A percentile compares a stretch with the other conserved stretches of the same genome.
Conservation (phyloP, 2,329 filamentous ascomycete species). For the Dryadomyces quercivorus region DNA sequence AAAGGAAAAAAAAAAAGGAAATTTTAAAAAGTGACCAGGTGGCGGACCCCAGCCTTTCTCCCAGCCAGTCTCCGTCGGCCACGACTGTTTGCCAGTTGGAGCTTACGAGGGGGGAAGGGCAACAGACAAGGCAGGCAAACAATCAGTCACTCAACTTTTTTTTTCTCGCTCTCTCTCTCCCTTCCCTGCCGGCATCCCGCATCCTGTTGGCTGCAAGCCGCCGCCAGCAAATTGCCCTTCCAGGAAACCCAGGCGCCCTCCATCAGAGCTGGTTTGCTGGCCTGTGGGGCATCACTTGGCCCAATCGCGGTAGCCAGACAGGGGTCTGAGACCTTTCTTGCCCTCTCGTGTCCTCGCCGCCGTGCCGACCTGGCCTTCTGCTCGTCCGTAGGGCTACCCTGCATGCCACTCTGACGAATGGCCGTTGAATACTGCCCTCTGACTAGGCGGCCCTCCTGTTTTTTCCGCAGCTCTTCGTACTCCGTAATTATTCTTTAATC, state of each 20-base stretch:
- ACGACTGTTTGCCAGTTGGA: neutral
- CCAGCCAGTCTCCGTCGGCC: neutral
- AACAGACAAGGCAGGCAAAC: neutral
- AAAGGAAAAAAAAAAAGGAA: neutral
- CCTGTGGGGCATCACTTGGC: neutral
- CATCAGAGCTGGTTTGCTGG: no score
- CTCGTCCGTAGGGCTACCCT: conserved; percentile 1
- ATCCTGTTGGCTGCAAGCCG: no score
- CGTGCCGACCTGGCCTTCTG: neutral
- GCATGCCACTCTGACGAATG: neutral
- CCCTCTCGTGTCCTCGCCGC: neutral
- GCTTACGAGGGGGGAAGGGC: neutral
- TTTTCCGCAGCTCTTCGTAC: neutral
- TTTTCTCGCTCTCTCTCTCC: no score
- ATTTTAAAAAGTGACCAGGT: no score
- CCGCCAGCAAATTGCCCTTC: no score
- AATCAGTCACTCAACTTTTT: neutral
- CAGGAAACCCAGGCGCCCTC: no score
- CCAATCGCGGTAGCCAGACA: neutral
- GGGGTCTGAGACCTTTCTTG: neutral
- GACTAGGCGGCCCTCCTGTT: neutral
- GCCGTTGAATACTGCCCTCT: neutral
- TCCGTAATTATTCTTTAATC: neutral
- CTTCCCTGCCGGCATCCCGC: no score
- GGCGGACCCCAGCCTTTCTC: neutral